Base-by-base conservation (phyloP, 2,329 filamentous ascomycete species). In the Epichloe gansuensis region DNA sequence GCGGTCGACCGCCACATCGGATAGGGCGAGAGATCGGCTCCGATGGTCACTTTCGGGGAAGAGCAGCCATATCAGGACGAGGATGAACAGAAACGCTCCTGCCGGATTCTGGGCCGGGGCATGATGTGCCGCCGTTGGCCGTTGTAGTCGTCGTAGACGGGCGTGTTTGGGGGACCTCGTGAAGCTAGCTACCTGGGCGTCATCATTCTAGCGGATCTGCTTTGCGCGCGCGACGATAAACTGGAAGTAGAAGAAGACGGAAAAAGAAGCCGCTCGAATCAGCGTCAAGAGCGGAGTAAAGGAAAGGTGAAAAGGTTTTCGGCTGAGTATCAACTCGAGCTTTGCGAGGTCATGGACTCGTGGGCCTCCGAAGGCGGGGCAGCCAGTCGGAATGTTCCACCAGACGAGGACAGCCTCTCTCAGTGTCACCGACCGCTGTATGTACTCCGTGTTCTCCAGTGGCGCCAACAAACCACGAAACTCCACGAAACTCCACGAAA, bases 21-120 rank as follows among this genome's bases (percentile, higher is more conserved):
- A 69, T 1, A 66, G 56, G 3, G 64, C 58, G 2, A 65, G 58
- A 21, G 67, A 64, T 47, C 67, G 63, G 28, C 60, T 60, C 28
- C 61, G 63, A 43, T 65, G 65, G 25, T 70, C 68, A 50, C 61
- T 62, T 44, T 67, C 67, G 9, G 69, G 69, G 37, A 70, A 65
- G 39, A 71, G 54, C 41, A 69, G 58, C 69, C 69, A 71, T 53
- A 71, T 58, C 67, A 76, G 61, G 51, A 68, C 60, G 38, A 68
- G 48, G 54, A 66, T 53, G 46, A 64, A 59, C 42, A 63, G 52
- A 31, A 68, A 51, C 21, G 56, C 64, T 13, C 58, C 65, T 48
- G 62, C 61, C 47, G 65, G 66, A 52, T 75, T 73, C 60, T 73
- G 74, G 52, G 69, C 65, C 55, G 66, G 70, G 77, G 77, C 65